Percentiles rank a stretch among this genome's conserved stretches.
Evolutionary conservation across 2,329 filamentous ascomycete genomes (phyloP).

Genomic region (Aspergillus neotritici): DNA sequence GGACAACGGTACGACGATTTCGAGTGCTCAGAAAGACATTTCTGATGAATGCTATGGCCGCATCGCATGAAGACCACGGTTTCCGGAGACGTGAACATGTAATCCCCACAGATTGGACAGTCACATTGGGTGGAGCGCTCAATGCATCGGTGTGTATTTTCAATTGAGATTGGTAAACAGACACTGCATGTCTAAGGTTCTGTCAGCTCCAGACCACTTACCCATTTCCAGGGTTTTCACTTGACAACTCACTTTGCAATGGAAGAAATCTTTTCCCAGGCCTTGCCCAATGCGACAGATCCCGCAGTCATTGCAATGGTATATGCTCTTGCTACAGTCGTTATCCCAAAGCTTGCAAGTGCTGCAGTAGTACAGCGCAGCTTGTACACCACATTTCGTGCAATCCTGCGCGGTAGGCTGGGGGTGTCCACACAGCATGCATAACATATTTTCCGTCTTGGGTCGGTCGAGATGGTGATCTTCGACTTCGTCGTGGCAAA

Average conservation of each 20-base stretch:
- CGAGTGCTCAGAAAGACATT: constrained; percentile 84
- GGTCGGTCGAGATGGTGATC: constrained; percentile 73
- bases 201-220: constrained; percentile 13
- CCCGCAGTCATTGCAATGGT: constrained; percentile 92
- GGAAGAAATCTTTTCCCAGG: constrained; percentile 92
- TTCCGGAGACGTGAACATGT: constrained; percentile 86
- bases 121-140: constrained; percentile 91
- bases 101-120: constrained; percentile 94
- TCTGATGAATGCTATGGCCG: constrained; percentile 89
- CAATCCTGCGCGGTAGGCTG: constrained; percentile 78
- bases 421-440: constrained; percentile 86
- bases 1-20: constrained; percentile 90
- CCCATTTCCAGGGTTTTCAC: background rate
- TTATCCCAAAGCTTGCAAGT: constrained; percentile 98
- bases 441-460: constrained; percentile 91
- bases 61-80: constrained; percentile 92
- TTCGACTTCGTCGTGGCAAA: constrained; percentile 84
- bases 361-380: constrained; percentile 86
- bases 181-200: constrained; percentile 72
- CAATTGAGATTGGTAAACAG: constrained; percentile 84
- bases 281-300: constrained; percentile 89
- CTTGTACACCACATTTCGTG: constrained; percentile 65
- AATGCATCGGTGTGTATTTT: constrained; percentile 83
- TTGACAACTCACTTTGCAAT: constrained; percentile 71
- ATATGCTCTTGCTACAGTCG: constrained; percentile 82